Conservation (phyloP, 108 stramenopile species). For the Cyclotella atomus region DNA sequence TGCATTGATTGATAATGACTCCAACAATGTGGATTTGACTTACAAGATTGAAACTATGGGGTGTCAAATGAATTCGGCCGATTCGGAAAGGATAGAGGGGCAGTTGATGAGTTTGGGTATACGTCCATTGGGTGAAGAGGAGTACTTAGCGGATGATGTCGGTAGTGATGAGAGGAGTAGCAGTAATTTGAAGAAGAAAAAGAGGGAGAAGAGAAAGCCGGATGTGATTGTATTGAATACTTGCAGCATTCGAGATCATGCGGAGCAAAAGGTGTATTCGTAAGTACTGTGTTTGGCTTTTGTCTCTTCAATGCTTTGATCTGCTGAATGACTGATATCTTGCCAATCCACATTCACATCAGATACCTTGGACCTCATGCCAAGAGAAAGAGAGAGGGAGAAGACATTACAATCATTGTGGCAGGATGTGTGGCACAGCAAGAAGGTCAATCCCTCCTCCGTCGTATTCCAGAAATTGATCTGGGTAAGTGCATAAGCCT, state of each 20-base stretch:
- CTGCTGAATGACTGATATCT: not conserved
- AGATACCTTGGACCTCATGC: conserved; percentile 72
- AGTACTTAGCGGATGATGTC: conserved; percentile 18
- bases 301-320: not conserved
- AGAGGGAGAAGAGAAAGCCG: conserved; percentile 44
- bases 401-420: conserved; percentile 86
- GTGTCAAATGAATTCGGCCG: conserved; percentile 98
- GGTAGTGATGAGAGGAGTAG: too few relatives aligned
- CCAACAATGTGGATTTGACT: conserved; percentile 46
- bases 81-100: conserved; percentile 96
- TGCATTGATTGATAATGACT: conserved; percentile 35
- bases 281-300: not conserved
- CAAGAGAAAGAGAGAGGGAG: conserved; percentile 62
- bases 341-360: too few relatives aligned
- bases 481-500: too few relatives aligned
- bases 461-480: conserved; percentile 86
- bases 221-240: conserved; percentile 97
- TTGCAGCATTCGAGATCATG: conserved; percentile 96
- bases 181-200: conserved; percentile 12
- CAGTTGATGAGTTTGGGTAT: conserved; percentile 89
- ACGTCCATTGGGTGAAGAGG: conserved; percentile 51
- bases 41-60: conserved; percentile 92
- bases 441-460: conserved; percentile 81
- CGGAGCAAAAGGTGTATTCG: conserved; percentile 92
- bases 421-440: conserved; percentile 93